Conservation (phyloP, 1,284 basidiomycete species). For the Fomitopsis palustris region DNA sequence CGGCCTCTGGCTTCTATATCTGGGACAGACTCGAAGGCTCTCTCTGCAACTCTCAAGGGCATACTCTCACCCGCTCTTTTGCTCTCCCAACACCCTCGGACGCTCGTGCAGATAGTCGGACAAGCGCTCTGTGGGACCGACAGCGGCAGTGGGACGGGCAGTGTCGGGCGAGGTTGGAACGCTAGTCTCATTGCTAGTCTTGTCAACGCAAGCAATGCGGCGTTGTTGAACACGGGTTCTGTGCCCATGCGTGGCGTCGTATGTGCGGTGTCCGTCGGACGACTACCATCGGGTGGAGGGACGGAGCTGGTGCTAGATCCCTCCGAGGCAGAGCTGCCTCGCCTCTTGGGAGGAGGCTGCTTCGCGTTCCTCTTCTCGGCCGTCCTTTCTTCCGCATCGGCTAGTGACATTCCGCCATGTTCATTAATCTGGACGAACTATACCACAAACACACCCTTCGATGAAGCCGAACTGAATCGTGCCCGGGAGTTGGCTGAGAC, state of each 20-base stretch:
- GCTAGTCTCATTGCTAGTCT: constrained; percentile 43
- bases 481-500: constrained; percentile 44
- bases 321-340: constrained; percentile 38
- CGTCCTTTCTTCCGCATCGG: constrained; percentile 16
- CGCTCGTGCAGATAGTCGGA: constrained; percentile 66
- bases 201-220: constrained; percentile 65
- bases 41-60: constrained; percentile 47
- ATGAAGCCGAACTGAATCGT: constrained; percentile 37
- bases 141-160: constrained; percentile 25
- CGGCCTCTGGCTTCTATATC: constrained; percentile 65
- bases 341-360: constrained; percentile 44
- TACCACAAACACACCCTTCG: constrained; percentile 34
- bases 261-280: constrained; percentile 59
- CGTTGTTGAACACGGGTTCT: constrained; percentile 64
- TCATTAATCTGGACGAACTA: constrained; percentile 56
- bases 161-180: constrained; percentile 27
- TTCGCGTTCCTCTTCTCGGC: constrained; percentile 67
- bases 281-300: constrained; percentile 16
- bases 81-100: constrained; percentile 60
- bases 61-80: constrained; percentile 58
- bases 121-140: constrained; percentile 47
- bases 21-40: constrained; percentile 60
- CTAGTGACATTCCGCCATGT: constrained; percentile 19
- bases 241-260: constrained; percentile 69
- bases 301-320: constrained; percentile 49